Evolutionary conservation across 345 rosid species (phyloP).

Genomic region (Barbarea vulgaris): DNA sequence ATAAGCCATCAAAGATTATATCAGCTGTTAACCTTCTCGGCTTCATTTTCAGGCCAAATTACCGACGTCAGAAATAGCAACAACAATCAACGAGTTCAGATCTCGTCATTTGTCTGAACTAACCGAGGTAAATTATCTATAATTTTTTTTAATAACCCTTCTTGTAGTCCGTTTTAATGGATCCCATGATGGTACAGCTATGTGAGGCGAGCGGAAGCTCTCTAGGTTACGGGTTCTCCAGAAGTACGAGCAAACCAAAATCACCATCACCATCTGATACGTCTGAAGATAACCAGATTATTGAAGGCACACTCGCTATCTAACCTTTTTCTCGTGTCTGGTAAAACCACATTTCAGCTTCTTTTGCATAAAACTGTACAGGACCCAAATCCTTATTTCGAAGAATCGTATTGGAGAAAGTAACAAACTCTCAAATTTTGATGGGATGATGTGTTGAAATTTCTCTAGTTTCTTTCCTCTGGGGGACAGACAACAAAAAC

Average conservation of each 20-base stretch:
- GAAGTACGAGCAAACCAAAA: slow-evolving; percentile 64
- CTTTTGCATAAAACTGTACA: slow-evolving; percentile 10
- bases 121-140: slow-evolving; percentile 60
- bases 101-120: slow-evolving; percentile 92
- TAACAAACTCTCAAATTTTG: slow-evolving; percentile 21
- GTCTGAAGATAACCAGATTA: slow-evolving; percentile 66
- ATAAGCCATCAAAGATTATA: not conserved
- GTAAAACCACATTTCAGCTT: slow-evolving; percentile 20
- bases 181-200: slow-evolving; percentile 53
- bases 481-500: not conserved
- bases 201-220: slow-evolving; percentile 90
- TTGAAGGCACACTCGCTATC: slow-evolving; percentile 80
- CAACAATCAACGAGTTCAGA: slow-evolving; percentile 90
- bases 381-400: slow-evolving; percentile 8
- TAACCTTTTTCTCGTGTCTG: slow-evolving; percentile 38
- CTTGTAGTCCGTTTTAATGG: not conserved
- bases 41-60: slow-evolving; percentile 65
- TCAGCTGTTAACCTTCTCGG: not conserved
- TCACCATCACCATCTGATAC: slow-evolving; percentile 49
- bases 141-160: not conserved
- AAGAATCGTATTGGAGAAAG: not conserved
- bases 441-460: slow-evolving; percentile 12
- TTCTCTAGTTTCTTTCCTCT: not conserved
- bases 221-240: slow-evolving; percentile 87
- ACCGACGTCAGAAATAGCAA: slow-evolving; percentile 85